Conservation (phyloP, 257 asterid species). For the Cinchona pubescens region DNA sequence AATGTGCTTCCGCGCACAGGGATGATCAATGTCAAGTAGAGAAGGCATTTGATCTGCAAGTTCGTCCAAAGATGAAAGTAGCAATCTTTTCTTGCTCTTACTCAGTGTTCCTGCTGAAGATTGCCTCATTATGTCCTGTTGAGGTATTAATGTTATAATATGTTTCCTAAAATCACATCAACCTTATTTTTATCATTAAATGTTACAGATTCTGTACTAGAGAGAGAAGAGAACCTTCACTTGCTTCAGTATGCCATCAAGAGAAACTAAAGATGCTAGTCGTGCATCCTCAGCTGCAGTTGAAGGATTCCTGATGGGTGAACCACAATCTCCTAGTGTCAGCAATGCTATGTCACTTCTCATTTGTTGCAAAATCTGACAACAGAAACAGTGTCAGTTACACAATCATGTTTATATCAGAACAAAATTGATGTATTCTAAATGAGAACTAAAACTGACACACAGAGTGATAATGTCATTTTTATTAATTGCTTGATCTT, state of each 20-base stretch:
- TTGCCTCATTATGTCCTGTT: conserved; percentile 82
- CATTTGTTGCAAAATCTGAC: conserved; percentile 91
- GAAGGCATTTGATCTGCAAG: conserved; percentile 92
- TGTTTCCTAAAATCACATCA: conserved; percentile 22
- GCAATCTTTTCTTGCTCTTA: conserved; percentile 73
- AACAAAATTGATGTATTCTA: no score
- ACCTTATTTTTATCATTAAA: conserved; percentile 7
- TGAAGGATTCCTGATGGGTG: conserved; percentile 83
- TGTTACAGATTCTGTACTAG: background rate
- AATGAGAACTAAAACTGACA: no score
- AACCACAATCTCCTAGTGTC: conserved; percentile 68
- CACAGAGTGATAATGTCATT: no score
- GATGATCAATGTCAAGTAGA: conserved; percentile 89
- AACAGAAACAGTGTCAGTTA: conserved; percentile 5
- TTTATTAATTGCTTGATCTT: background rate
- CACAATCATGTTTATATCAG: background rate
- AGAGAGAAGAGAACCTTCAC: conserved; percentile 59
- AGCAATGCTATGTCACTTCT: conserved; percentile 67
- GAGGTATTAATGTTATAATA: conserved; percentile 8
- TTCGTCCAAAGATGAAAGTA: conserved; percentile 73
- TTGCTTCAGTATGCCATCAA: conserved; percentile 87
- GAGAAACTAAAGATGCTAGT: conserved; percentile 88
- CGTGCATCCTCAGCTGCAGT: conserved; percentile 98
- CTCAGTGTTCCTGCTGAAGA: conserved; percentile 60
- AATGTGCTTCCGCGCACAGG: conserved; percentile 84